A percentile compares a stretch with the other conserved stretches of the same genome.
These are phyloP conservation scores for Leccinum fuscescens DNA, from an alignment of 1,284 basidiomycete genomes.

Conservation along the genomic window DNA sequence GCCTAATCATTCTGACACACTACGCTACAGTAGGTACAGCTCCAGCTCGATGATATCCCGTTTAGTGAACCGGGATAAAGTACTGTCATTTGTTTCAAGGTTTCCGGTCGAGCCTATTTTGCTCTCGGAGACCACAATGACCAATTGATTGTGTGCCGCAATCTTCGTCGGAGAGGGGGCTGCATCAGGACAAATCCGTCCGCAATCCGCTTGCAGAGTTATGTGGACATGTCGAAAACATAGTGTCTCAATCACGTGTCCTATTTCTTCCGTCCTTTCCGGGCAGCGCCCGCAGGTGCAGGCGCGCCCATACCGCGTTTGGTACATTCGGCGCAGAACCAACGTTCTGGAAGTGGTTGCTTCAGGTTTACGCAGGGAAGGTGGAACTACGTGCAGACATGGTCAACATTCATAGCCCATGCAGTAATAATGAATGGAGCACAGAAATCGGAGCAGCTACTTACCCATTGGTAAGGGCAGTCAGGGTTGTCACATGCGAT, in stretches of 20 bases:
- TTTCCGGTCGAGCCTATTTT: background rate
- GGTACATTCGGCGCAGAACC: slow-evolving; percentile 59
- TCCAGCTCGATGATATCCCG: background rate
- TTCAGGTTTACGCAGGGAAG: slow-evolving; percentile 60
- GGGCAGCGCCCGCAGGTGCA: slow-evolving; percentile 25
- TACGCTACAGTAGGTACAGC: background rate
- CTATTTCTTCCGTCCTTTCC: slow-evolving; percentile 46
- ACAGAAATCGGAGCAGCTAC: slow-evolving; percentile 25
- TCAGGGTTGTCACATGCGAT: slow-evolving; percentile 67
- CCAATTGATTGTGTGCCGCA: background rate
- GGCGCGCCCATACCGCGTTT: slow-evolving; percentile 33
- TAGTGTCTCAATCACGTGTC: background rate
- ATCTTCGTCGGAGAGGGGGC: background rate
- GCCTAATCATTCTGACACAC: background rate
- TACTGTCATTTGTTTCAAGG: slow-evolving; percentile 1
- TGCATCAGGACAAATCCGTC: slow-evolving; percentile 1
- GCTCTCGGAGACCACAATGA: background rate
- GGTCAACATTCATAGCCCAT: slow-evolving; percentile 14
- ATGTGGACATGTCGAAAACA: background rate
- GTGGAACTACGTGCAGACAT: slow-evolving; percentile 48
- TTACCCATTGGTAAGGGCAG: slow-evolving; percentile 73
- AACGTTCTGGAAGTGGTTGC: slow-evolving; percentile 56
- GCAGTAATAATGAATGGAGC: slow-evolving; percentile 5
- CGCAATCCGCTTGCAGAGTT: background rate
- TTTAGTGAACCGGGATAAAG: background rate